Conservation (phyloP, 306 rosid genomes). For the Rosa chinensis region DNA sequence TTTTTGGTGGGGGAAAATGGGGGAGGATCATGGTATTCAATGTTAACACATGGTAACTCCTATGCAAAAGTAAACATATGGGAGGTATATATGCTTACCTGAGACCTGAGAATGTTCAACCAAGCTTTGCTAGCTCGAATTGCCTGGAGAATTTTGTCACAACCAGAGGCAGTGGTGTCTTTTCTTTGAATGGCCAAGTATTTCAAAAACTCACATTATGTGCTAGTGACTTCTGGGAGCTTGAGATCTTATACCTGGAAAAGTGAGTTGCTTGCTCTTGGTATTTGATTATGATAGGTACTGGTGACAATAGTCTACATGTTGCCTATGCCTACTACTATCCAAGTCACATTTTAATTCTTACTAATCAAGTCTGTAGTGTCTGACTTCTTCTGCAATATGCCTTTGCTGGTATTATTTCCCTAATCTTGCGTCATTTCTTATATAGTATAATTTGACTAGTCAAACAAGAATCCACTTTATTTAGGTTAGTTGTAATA, state of each 20-base stretch:
- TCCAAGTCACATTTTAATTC: background rate
- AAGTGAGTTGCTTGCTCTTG: background rate
- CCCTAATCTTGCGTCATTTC: background rate
- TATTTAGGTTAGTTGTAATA: background rate
- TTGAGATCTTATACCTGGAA: background rate
- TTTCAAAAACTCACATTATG: background rate
- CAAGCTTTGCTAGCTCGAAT: background rate
- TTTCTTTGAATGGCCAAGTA: background rate
- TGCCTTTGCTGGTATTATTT: background rate
- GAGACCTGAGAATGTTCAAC: background rate
- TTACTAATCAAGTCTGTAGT: background rate
- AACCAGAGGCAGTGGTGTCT: background rate
- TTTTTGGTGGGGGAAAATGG: background rate
- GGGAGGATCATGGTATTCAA: background rate
- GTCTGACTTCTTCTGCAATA: background rate
- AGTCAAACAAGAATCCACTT: background rate
- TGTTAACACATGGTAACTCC: background rate
- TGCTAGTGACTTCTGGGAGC: background rate
- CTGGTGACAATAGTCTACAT: background rate
- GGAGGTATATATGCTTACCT: background rate
- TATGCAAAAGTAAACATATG: background rate
- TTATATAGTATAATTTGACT: background rate
- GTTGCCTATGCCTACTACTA: background rate
- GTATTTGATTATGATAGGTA: background rate
- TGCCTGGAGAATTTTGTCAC: background rate